Percentiles rank a stretch among this genome's conserved stretches.
Evolutionary conservation across 208 protist genomes (phyloP).

Genomic region (Leishmania braziliensis): DNA sequence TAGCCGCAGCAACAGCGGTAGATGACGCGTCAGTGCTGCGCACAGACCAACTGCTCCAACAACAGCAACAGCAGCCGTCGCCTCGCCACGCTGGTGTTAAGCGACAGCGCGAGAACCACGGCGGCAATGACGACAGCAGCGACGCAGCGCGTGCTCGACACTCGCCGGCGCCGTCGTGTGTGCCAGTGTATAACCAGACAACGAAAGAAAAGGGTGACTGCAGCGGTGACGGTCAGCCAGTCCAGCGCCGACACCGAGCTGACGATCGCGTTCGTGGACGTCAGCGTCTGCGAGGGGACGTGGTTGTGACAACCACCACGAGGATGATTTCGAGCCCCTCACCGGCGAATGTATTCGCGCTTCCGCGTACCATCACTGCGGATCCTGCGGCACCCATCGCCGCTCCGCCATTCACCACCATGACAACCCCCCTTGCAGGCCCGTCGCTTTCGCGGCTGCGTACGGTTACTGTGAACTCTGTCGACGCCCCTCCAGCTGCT

Average conservation of each 20-base stretch:
- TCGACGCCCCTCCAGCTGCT: not conserved
- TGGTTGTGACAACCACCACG: not conserved
- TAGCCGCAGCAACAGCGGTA: not conserved
- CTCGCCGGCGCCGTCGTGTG: not conserved
- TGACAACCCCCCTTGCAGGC: not conserved
- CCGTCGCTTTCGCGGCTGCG: slow-evolving; percentile 1
- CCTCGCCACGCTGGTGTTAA: not conserved
- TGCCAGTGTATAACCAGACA: not conserved
- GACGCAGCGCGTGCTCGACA: not conserved
- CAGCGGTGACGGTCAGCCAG: not conserved
- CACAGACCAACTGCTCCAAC: not conserved
- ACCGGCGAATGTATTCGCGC: slow-evolving; percentile 9
- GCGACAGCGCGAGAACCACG: slow-evolving; percentile 2
- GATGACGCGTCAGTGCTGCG: not conserved
- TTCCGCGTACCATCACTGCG: slow-evolving; percentile 11
- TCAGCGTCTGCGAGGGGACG: not conserved
- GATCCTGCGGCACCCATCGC: not conserved
- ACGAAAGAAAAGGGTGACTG: not conserved
- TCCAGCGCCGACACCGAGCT: not conserved
- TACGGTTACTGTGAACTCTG: not conserved
- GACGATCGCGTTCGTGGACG: not conserved
- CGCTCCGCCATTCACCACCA: not conserved
- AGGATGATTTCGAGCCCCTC: not conserved
- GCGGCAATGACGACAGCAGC: not conserved
- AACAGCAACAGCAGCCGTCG: not conserved